Evolutionary conservation across 371 early-diverging fungal genomes (phyloP).

Genomic region (Haplosporangium sp.): DNA sequence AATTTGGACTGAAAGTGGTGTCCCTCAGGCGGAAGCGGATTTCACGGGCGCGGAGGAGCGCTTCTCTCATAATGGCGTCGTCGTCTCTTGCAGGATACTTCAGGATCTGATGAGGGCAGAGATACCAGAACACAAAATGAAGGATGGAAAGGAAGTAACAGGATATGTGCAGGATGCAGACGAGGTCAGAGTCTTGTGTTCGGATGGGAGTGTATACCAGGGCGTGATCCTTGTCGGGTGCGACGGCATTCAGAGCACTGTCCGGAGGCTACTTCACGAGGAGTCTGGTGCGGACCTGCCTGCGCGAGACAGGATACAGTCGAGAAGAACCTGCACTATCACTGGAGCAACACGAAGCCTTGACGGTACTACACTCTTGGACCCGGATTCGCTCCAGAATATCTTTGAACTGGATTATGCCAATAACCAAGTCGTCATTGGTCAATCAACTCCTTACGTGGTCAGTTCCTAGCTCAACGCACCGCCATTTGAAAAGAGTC

Average conservation of each 20-base stretch:
- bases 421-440: constrained; percentile 13
- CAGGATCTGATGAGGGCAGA: constrained; percentile 9
- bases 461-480: constrained; percentile 5
- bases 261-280: constrained; percentile 14
- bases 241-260: constrained; percentile 16
- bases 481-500: neutral
- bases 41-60: constrained; percentile 14
- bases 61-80: constrained; percentile 19
- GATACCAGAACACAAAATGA: neutral
- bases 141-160: constrained; percentile 4
- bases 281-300: constrained; percentile 1
- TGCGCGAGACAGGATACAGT: neutral
- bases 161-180: constrained; percentile 7
- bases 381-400: constrained; percentile 2
- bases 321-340: neutral
- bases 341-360: constrained; percentile 5
- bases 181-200: constrained; percentile 13
- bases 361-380: constrained; percentile 2
- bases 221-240: constrained; percentile 17
- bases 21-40: constrained; percentile 15
- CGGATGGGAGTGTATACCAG: constrained; percentile 11
- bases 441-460: constrained; percentile 10
- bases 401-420: constrained; percentile 7
- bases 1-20: constrained; percentile 16
- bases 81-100: neutral